These are phyloP conservation scores for Scopulariopsis brevicaulis DNA, from an alignment of 2,329 filamentous ascomycete genomes.

Conservation along the genomic window DNA sequence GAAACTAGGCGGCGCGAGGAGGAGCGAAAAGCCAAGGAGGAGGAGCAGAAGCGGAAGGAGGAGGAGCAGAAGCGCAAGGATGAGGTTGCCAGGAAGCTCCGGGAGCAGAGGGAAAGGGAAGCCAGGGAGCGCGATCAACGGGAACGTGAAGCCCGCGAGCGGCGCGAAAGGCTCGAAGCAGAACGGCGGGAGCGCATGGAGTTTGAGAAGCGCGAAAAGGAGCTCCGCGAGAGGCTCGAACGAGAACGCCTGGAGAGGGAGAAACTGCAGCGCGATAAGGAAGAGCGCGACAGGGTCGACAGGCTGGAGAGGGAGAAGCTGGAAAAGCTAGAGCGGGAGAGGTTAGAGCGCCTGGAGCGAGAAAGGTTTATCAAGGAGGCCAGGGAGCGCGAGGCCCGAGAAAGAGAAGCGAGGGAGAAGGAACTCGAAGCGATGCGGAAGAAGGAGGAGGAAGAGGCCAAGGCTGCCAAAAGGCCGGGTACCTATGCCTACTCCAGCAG, in stretches of 20 bases:
- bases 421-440: slow-evolving; percentile 11
- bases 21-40: slow-evolving; percentile 48
- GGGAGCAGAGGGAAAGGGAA: slow-evolving; percentile 45
- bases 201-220: slow-evolving; percentile 12
- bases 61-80: slow-evolving; percentile 50
- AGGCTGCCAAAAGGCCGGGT: slow-evolving; percentile 14
- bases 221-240: slow-evolving; percentile 24
- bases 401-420: slow-evolving; percentile 19
- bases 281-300: slow-evolving; percentile 1
- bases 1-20: slow-evolving; percentile 53
- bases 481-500: slow-evolving; percentile 54
- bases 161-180: slow-evolving; percentile 7
- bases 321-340: slow-evolving; percentile 15
- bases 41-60: slow-evolving; percentile 47
- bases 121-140: slow-evolving; percentile 34
- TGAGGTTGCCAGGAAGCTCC: slow-evolving; percentile 38
- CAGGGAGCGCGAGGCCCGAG: slow-evolving; percentile 26
- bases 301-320: slow-evolving; percentile 12
- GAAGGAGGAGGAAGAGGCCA: slow-evolving; percentile 17
- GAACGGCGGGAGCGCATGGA: slow-evolving; percentile 8
- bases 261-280: slow-evolving; percentile 15
- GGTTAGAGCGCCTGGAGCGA: slow-evolving; percentile 26
- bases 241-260: slow-evolving; percentile 16
- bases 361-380: slow-evolving; percentile 29
- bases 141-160: slow-evolving; percentile 8